Percentiles rank a stretch among this genome's conserved stretches.
phyloP scores from a whole-genome alignment of 129 eudicot species.

The Tagetes erecta region DNA sequence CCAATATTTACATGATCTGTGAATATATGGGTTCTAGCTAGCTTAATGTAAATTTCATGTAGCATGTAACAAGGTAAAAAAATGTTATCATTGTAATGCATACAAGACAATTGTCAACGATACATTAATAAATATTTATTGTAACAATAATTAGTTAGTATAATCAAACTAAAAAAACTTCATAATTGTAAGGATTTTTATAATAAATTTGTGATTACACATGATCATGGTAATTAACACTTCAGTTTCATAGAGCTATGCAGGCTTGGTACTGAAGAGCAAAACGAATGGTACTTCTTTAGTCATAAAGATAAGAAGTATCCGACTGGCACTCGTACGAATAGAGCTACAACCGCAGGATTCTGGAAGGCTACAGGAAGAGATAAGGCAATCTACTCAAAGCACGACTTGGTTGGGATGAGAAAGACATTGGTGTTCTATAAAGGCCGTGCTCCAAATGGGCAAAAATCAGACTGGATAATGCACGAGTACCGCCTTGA shows the following conservation, averaged over 20 bases:
- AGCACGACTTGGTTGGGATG: conserved; percentile 88
- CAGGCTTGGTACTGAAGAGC: conserved; percentile 82
- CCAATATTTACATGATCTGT: background rate
- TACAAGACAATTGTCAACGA: no score
- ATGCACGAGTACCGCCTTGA: conserved; percentile 97
- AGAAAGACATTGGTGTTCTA: conserved; percentile 89
- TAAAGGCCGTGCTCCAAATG: conserved; percentile 93
- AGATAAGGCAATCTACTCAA: conserved; percentile 83
- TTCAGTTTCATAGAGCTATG: conserved; percentile 59
- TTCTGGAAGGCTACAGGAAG: conserved; percentile 98
- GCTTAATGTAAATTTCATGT: background rate
- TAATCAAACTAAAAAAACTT: no score
- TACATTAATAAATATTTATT: no score
- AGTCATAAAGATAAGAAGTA: conserved; percentile 95
- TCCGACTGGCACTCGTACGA: conserved; percentile 91
- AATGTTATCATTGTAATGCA: background rate
- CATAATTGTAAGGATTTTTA: background rate
- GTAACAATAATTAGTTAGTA: no score
- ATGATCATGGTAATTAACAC: background rate
- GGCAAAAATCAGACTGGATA: conserved; percentile 91
- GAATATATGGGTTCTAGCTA: background rate
- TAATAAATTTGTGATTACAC: background rate
- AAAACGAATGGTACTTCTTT: conserved; percentile 87
- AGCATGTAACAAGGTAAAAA: background rate
- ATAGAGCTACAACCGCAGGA: conserved; percentile 93